Percentiles rank a stretch among this genome's conserved stretches.
Evolutionary conservation across 2,329 filamentous ascomycete species (phyloP).

Genomic region (Madurella fahalii): DNA sequence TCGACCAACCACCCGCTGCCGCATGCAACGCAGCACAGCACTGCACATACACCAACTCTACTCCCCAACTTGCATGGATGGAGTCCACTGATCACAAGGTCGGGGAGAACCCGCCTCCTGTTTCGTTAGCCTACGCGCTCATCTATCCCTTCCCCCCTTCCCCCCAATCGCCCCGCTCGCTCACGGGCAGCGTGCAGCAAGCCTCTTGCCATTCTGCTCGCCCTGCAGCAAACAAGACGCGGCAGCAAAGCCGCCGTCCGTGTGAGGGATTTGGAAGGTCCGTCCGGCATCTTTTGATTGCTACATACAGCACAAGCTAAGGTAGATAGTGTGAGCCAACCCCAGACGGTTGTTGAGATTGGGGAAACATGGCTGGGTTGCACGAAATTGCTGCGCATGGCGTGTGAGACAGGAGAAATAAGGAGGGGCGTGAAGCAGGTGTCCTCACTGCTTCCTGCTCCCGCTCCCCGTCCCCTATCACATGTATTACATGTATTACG

Average conservation of each 20-base stretch:
- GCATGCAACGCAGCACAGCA: background rate
- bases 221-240: slow-evolving; percentile 6
- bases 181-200: slow-evolving; percentile 11
- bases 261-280: slow-evolving; percentile 6
- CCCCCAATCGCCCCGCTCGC: background rate
- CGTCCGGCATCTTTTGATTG: background rate
- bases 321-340: too few relatives aligned
- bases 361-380: slow-evolving; percentile 2
- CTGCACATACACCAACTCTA: too few relatives aligned
- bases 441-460: too few relatives aligned
- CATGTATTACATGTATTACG: background rate
- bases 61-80: too few relatives aligned
- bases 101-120: background rate
- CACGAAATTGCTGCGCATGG: slow-evolving; percentile 9
- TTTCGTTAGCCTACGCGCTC: background rate
- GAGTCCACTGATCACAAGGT: slow-evolving; percentile 2
- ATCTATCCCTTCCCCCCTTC: too few relatives aligned
- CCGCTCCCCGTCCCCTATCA: too few relatives aligned
- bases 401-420: background rate
- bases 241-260: slow-evolving; percentile 6
- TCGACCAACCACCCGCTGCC: slow-evolving; percentile 1
- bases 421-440: background rate
- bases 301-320: too few relatives aligned
- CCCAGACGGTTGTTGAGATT: too few relatives aligned
- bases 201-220: slow-evolving; percentile 18